Evolutionary conservation across 176 grass and related monocot genomes (phyloP), one percentile per base, ranked within the genome.

Genomic region (Carex pumila): DNA sequence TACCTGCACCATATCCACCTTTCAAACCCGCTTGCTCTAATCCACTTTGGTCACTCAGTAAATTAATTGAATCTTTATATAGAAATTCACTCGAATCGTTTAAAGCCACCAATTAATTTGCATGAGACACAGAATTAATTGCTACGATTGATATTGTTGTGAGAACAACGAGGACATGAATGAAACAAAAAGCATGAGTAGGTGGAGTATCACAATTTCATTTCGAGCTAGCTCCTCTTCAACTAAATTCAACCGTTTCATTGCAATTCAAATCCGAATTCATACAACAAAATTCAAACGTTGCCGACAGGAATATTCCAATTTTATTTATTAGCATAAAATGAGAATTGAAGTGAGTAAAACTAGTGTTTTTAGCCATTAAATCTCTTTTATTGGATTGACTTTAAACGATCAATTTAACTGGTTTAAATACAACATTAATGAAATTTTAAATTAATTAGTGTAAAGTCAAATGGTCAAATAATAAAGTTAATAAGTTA

Each of bases 81-180:
- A 14, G 12, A 54, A 75, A 75, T 75, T 75, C 71, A 75, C 71
- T 53, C 47, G 22, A 54, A 54, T 75, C 71, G 71, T 54, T 54
- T 54, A 53, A 52, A 53, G 47, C 71, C 4, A 54, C 15, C 22
- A 29, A 75, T 75, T 53, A 54, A 75, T 75, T 31, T 75, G 71
- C 21, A 75, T 1, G 71, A 54, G 71, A 54, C 71, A 75, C 0
- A 54, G 21, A 75, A 75, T 75, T 75, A 75, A 54, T 75, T 75
- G 71, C 47, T 54, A 22, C 29, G 6, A 13, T 52, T 75, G 45
- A 9, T 54, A 30, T 75, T 54, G 71, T 54, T 75, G 71, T 12
- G 71, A 75, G 22, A 54, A 75, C 12, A 75, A 74, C 12, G 5
- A 25, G 43, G 70, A 47, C 71, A 53, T 50, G 11, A 47, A 13